phyloP scores from a whole-genome alignment of 305 asterid genomes.

The Fraxinus nigra region DNA sequence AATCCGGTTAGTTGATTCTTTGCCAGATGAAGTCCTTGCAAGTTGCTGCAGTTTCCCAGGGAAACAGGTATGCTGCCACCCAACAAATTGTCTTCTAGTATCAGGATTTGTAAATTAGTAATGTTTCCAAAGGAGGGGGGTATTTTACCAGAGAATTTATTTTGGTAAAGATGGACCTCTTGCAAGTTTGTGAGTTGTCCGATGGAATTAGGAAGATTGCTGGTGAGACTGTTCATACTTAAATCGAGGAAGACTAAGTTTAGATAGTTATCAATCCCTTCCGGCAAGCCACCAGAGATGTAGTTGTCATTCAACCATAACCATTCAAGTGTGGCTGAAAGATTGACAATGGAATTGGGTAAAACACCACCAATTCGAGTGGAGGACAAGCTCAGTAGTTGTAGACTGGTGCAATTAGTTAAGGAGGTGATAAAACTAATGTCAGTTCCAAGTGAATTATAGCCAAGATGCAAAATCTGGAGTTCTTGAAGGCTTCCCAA shows the following conservation, averaged over 20 bases:
- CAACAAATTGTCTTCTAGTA: conserved; percentile 23
- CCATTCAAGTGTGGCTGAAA: conserved; percentile 18
- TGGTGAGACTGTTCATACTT: conserved; percentile 16
- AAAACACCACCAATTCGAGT: conserved; percentile 23
- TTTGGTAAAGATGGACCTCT: conserved; percentile 20
- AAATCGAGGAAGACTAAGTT: conserved; percentile 16
- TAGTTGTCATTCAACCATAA: conserved; percentile 27
- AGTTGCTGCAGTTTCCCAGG: conserved; percentile 23
- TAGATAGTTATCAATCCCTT: conserved; percentile 18
- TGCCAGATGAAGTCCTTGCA: conserved; percentile 11
- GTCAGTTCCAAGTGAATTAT: conserved; percentile 18
- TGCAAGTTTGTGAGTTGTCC: conserved; percentile 20
- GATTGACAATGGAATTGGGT: conserved; percentile 27
- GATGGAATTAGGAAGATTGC: conserved; percentile 23
- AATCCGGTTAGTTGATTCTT: neutral
- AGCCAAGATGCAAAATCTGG: conserved; percentile 18
- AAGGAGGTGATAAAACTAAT: conserved; percentile 25
- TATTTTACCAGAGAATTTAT: conserved; percentile 19
- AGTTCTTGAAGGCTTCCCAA: conserved; percentile 26
- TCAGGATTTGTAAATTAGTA: conserved; percentile 13
- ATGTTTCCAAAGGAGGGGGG: conserved; percentile 27
- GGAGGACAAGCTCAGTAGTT: conserved; percentile 16
- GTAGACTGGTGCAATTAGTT: conserved; percentile 24
- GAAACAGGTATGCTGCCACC: conserved; percentile 28
- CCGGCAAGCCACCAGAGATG: conserved; percentile 23